phyloP scores from a whole-genome alignment of 164 flowering plant species.

The Tetrastigma voinierianum region DNA sequence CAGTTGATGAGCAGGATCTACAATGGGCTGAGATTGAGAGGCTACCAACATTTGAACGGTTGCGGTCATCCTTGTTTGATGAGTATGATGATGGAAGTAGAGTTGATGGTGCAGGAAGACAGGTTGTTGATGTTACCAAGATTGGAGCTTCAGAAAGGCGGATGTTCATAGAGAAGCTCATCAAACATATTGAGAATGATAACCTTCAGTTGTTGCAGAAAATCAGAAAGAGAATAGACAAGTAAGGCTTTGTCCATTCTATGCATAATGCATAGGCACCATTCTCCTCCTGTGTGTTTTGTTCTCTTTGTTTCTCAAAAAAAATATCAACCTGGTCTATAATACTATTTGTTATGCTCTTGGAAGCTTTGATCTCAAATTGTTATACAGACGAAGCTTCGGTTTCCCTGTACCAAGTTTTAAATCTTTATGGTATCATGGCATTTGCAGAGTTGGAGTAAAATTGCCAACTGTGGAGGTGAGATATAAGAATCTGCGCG shows the following conservation, averaged over 20 bases:
- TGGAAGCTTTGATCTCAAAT: too few species aligned
- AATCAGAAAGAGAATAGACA: slow-evolving; percentile 55
- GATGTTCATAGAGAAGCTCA: slow-evolving; percentile 49
- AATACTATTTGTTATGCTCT: too few species aligned
- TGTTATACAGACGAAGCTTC: too few species aligned
- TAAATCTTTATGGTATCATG: neutral
- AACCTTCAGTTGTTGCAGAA: slow-evolving; percentile 55
- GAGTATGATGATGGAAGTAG: slow-evolving; percentile 16
- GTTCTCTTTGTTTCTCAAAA: too few species aligned
- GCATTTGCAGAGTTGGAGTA: slow-evolving; percentile 57
- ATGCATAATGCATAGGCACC: neutral
- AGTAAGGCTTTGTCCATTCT: slow-evolving; percentile 28
- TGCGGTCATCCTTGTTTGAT: slow-evolving; percentile 52
- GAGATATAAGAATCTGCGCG: slow-evolving; percentile 45
- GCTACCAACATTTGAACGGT: slow-evolving; percentile 49
- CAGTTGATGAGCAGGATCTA: slow-evolving; percentile 26
- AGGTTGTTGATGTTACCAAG: slow-evolving; percentile 50
- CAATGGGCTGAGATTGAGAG: slow-evolving; percentile 80
- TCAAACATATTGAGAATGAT: slow-evolving; percentile 67
- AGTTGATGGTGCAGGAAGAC: slow-evolving; percentile 21
- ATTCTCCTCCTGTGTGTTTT: too few species aligned
- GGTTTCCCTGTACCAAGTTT: too few species aligned
- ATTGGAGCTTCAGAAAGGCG: slow-evolving; percentile 55
- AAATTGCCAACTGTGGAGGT: slow-evolving; percentile 67
- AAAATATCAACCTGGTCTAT: too few species aligned